Percentiles rank a stretch among this genome's conserved stretches.
phyloP scores from a whole-genome alignment of 176 grass and related monocot species.

The Thalia dealbata region DNA sequence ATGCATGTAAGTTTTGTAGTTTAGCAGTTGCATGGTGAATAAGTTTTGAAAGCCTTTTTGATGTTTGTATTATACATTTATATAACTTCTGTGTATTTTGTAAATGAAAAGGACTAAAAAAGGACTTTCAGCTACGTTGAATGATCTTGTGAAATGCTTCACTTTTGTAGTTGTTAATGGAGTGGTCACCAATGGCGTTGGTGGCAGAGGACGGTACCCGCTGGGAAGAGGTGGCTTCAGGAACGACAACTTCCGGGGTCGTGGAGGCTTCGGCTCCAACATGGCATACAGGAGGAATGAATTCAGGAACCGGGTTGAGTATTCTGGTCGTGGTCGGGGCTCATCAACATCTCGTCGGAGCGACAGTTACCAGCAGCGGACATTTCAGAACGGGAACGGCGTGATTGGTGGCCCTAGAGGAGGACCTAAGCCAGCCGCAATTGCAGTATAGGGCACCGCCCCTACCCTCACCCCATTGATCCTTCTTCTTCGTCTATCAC shows the following conservation, averaged over 20 bases:
- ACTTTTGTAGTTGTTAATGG: slow-evolving; percentile 17
- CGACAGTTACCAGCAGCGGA: slow-evolving; percentile 4
- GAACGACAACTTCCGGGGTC: slow-evolving; percentile 44
- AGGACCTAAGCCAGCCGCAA: slow-evolving; percentile 1
- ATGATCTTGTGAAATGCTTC: background rate
- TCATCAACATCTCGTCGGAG: slow-evolving; percentile 5
- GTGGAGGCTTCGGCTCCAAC: background rate
- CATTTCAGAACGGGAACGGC: slow-evolving; percentile 31
- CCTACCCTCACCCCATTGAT: background rate
- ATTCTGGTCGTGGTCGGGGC: slow-evolving; percentile 26
- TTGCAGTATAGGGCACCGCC: background rate
- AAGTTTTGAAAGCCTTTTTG: too few relatives aligned
- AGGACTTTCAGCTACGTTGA: too few relatives aligned
- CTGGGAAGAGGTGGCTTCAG: slow-evolving; percentile 32
- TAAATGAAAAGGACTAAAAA: too few relatives aligned
- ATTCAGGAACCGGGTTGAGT: slow-evolving; percentile 37
- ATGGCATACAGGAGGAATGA: slow-evolving; percentile 25
- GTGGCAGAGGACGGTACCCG: slow-evolving; percentile 29
- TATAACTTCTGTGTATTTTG: too few relatives aligned
- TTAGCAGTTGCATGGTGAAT: too few relatives aligned
- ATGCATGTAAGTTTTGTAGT: too few relatives aligned
- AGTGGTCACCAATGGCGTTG: slow-evolving; percentile 18
- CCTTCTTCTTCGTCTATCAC: background rate
- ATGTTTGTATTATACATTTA: too few relatives aligned
- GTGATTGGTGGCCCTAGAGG: background rate